phyloP scores from a whole-genome alignment of 148 eudicot species.

The Rhododendron ferrugineum region DNA sequence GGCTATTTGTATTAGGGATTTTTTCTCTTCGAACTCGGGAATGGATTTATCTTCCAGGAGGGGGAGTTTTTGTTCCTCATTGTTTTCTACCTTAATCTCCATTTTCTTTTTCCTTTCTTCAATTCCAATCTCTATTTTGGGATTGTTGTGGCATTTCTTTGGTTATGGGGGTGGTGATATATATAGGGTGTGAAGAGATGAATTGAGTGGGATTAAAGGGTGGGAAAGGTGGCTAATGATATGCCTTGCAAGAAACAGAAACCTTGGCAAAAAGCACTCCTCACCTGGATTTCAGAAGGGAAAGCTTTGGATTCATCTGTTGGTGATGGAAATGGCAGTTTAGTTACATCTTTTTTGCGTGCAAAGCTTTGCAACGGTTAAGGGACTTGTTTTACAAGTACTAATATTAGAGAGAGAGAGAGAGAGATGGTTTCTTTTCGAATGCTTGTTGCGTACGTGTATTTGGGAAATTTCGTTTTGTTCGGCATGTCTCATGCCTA shows the following conservation, averaged over 20 bases:
- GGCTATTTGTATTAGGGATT: constrained; percentile 44
- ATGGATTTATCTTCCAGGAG: constrained; percentile 32
- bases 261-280: constrained; percentile 4
- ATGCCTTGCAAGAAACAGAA: constrained; percentile 63
- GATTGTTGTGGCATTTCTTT: not conserved
- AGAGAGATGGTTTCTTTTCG: not conserved
- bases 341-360: not conserved
- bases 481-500: not conserved
- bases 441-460: not conserved
- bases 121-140: not conserved
- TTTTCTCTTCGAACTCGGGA: constrained; percentile 26
- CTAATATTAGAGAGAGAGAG: not conserved
- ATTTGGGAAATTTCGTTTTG: not conserved
- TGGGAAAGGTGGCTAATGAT: constrained; percentile 17
- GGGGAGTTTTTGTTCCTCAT: constrained; percentile 35
- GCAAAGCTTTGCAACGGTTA: not conserved
- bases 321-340: not conserved
- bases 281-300: not conserved
- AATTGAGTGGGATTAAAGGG: constrained; percentile 36
- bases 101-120: constrained; percentile 8
- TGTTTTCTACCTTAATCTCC: constrained; percentile 28
- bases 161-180: not conserved
- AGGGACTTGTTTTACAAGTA: not conserved
- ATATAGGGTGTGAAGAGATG: constrained; percentile 8
- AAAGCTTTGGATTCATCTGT: constrained; percentile 3